Conservation (phyloP, 1,139 yeast species). For the Yamadazyma triangularis region DNA sequence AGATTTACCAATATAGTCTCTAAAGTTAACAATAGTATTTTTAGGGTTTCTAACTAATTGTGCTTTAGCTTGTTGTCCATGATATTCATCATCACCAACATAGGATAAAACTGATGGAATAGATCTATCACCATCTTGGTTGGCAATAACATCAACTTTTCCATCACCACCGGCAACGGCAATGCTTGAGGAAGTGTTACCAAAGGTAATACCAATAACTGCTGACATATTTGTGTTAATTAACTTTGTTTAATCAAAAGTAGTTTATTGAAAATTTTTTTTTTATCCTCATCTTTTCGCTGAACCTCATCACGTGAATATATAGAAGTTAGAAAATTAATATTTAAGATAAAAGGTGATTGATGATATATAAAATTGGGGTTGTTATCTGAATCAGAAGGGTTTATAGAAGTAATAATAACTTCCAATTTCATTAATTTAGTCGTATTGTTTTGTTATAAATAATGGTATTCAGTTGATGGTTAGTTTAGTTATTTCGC, state of each 20-base stretch:
- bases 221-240: conserved; percentile 28
- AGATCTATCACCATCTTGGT: conserved; percentile 98
- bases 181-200: conserved; percentile 93
- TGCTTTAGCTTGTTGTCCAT: conserved; percentile 93
- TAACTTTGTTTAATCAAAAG: conserved; percentile 1
- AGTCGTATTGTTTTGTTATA: no score
- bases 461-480: no score
- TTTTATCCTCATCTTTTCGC: conserved; percentile 2
- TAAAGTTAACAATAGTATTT: conserved; percentile 85
- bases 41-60: conserved; percentile 88
- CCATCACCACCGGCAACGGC: conserved; percentile 88
- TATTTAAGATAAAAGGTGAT: no score
- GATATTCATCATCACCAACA: conserved; percentile 93
- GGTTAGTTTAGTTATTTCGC: no score
- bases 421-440: no score
- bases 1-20: conserved; percentile 83
- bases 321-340: no score
- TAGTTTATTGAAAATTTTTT: conserved; percentile 5
- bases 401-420: no score
- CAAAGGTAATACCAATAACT: conserved; percentile 93
- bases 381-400: no score
- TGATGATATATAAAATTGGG: no score
- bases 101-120: conserved; percentile 91
- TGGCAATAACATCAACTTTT: conserved; percentile 94
- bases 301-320: conserved; percentile 1